Base-by-base conservation (phyloP, 768 basidiomycete species). In the Strobilomyces confusus region DNA sequence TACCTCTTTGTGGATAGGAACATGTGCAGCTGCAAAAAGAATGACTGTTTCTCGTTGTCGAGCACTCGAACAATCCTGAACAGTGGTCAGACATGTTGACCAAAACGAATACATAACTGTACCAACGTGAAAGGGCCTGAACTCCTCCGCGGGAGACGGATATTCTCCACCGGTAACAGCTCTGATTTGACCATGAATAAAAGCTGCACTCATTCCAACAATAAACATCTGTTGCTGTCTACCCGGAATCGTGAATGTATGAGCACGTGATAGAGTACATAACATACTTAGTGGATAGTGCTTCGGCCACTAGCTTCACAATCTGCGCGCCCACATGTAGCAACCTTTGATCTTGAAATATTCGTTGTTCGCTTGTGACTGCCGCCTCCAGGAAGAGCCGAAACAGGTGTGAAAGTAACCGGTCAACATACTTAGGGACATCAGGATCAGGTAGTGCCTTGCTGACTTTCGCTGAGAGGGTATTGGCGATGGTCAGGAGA, bases 351-450 rank as follows among this genome's bases (percentile, higher is more conserved):
- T 83, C 78, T n/a, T 64, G 30, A 19, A 66, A 34, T 5, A 75
- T 69, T 9, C 56, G 57, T 17, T 58, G 57, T 38, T 59, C 55
- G 29, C 57, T 61, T 38, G 56, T 50, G 14, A 73, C 52, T 1
- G 77, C 71, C 12, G 75, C 75, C 34, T 67, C 63, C n/a, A 83
- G 63, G 49, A 81, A 78, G 29, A 95, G 67, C 46, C 82, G 82
- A 61, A 83, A 91, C 5, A 98, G 62, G 26, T 79, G 73, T 15
- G 87, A 83, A 2, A 94, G 77, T 1, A 98, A 72, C 19, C 77
- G 75, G 58, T 97, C 90, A 33, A 87, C 76, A 63, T 93, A 92
- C 69, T 88, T 92, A 0, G 80, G 70, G 17, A 98, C 77, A 64
- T 98, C 97, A 0, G 72, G 64, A 65, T 95, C 83, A 32, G 75